These are phyloP conservation scores for Stereum hirsutum DNA, from an alignment of 1,284 basidiomycete species.

Conservation along the genomic window DNA sequence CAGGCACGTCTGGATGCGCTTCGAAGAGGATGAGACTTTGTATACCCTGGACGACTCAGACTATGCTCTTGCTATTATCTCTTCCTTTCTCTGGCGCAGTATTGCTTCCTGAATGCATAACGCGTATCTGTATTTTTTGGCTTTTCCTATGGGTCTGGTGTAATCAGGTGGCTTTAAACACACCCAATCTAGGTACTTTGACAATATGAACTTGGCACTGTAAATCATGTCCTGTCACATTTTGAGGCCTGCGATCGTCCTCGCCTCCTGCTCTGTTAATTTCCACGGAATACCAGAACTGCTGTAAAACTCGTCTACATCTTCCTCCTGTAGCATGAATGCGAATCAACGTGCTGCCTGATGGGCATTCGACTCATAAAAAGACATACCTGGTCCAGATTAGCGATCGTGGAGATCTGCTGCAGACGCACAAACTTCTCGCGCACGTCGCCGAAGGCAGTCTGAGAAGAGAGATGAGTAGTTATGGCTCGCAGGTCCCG, in stretches of 20 bases:
- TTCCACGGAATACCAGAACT: constrained; percentile 90
- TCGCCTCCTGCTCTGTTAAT: constrained; percentile 71
- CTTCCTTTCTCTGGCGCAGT: not conserved
- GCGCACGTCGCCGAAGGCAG: constrained; percentile 77
- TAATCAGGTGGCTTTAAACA: not conserved
- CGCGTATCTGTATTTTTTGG: not conserved
- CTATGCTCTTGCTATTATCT: not conserved
- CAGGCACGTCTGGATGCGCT: constrained; percentile 83
- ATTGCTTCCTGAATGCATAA: not conserved
- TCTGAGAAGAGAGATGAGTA: constrained; percentile 79
- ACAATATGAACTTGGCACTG: not conserved
- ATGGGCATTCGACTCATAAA: constrained; percentile 5
- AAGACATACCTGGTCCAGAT: constrained; percentile 73
- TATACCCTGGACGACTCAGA: not conserved
- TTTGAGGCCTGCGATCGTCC: constrained; percentile 57
- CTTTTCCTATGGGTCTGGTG: no score
- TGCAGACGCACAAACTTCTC: constrained; percentile 90
- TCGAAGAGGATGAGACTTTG: constrained; percentile 39
- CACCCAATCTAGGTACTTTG: not conserved
- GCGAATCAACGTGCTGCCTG: constrained; percentile 6
- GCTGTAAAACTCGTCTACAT: constrained; percentile 87
- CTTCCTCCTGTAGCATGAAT: constrained; percentile 59
- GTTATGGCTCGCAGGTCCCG: constrained; percentile 83
- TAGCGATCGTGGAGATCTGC: constrained; percentile 89
- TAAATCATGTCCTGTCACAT: constrained; percentile 23